Evolutionary conservation across 148 eudicot species (phyloP), one percentile per base, ranked within the genome.

Genomic region (Cornus kousa): DNA sequence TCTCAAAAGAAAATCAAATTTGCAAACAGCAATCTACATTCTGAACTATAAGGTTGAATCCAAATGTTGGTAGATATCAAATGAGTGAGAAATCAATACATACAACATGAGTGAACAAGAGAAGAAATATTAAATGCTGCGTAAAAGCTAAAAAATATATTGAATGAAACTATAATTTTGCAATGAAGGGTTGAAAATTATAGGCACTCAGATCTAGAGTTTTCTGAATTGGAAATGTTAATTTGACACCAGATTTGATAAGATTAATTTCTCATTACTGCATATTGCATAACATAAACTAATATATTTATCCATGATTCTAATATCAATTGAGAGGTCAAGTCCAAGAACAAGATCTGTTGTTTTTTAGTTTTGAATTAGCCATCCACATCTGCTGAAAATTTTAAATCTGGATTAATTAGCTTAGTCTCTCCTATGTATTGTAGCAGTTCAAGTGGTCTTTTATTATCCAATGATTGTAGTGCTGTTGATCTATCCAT

Each of bases 311-410:
- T 53, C 59, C 14, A 53, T 53, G 17, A 10, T 14, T 53, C 4
- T 10, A 46, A 46, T 46, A 7, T 46, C 53, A 46, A 10, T 46
- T 2, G 53, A 46, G 59, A 53, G 0, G 16, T 13, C 16, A 53
- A 14, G 4, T 53, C 17, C 12, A 53, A 11, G 4, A 53, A 53
- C 19, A 53, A 16, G 17, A 53, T 53, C 59, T 53, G 12, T 1
- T 12, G 4, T 53, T 53, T 53, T 16, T 13, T 14, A 53, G 3
- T 57, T 55, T 5, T 7, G 23, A 46, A 64, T 55, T 33, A 73
- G 24, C 43, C 76, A 73, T 57, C 76, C 35, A 23, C 67, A 5
- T 32, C 1, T 11, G 68, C 77, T 57, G 67, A 43, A 57, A 74
- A 73, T 20, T 59, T 33, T 33, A 59, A 33, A 13, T 1, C 32